Evolutionary conservation across 2,329 filamentous ascomycete species (phyloP).

Genomic region (Cordyceps javanica): DNA sequence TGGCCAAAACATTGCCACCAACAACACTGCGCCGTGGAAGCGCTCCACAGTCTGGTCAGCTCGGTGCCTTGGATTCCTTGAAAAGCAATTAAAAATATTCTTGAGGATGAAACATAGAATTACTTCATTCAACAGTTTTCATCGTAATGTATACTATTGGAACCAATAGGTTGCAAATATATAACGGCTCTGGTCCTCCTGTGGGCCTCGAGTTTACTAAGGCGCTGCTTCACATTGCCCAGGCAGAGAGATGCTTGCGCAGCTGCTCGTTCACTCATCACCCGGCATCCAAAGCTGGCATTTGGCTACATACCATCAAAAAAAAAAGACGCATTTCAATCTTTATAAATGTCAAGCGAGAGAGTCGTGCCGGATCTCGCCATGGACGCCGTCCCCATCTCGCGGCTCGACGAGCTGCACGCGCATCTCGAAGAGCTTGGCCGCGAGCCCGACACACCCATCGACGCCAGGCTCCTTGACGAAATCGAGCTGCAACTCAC

Average conservation of each 20-base stretch:
- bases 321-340: not conserved
- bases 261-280: not conserved
- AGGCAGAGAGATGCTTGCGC: not conserved
- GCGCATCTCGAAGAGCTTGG: conserved; percentile 47
- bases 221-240: not conserved
- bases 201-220: not conserved
- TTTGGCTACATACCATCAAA: not conserved
- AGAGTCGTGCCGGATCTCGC: conserved; percentile 31
- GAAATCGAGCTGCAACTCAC: conserved; percentile 54
- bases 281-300: not conserved
- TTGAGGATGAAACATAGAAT: no score
- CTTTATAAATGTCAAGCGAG: conserved; percentile 8
- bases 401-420: conserved; percentile 48
- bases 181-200: not conserved
- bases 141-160: no score
- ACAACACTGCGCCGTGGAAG: no score
- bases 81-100: no score
- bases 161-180: no score
- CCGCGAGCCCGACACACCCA: conserved; percentile 33
- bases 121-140: no score
- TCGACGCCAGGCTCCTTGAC: conserved; percentile 49
- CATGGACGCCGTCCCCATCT: conserved; percentile 39
- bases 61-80: no score
- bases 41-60: no score
- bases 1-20: no score